These are phyloP conservation scores for Lecanicillium sp. DNA, from an alignment of 2,329 filamentous ascomycete genomes.

Conservation along the genomic window DNA sequence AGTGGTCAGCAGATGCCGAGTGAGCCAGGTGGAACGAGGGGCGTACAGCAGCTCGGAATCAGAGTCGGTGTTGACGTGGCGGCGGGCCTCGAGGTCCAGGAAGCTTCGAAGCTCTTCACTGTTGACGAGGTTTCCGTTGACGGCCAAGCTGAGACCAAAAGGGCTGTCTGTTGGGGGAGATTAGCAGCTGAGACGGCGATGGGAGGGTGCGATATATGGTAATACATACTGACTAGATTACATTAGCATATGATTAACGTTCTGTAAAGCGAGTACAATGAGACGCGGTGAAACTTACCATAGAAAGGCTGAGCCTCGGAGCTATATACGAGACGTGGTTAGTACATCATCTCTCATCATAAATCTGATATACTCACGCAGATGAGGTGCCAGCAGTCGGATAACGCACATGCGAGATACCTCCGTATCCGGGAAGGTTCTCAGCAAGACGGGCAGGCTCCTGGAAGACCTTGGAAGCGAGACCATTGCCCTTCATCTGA, in stretches of 20 bases:
- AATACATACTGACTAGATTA: constrained; percentile 6
- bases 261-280: not conserved
- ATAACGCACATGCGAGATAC: constrained; percentile 76
- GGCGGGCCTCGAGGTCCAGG: constrained; percentile 71
- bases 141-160: constrained; percentile 52
- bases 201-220: not conserved
- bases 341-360: not conserved
- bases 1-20: constrained; percentile 9
- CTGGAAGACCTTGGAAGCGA: constrained; percentile 62
- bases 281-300: constrained; percentile 26
- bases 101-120: constrained; percentile 62
- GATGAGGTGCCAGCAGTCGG: constrained; percentile 78
- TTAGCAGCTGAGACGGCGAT: not conserved
- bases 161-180: constrained; percentile 54
- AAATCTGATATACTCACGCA: constrained; percentile 23
- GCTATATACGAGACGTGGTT: constrained; percentile 35
- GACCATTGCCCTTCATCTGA: constrained; percentile 85
- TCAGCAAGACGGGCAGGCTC: not conserved
- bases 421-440: constrained; percentile 3
- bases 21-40: not conserved
- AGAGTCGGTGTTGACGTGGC: constrained; percentile 86
- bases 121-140: constrained; percentile 87
- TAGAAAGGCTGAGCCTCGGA: constrained; percentile 91
- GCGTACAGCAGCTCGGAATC: constrained; percentile 70
- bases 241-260: not conserved